Percentiles rank a stretch among this genome's conserved stretches.
Conservation (phyloP, 306 rosid species). For the Dryas octopetala region DNA sequence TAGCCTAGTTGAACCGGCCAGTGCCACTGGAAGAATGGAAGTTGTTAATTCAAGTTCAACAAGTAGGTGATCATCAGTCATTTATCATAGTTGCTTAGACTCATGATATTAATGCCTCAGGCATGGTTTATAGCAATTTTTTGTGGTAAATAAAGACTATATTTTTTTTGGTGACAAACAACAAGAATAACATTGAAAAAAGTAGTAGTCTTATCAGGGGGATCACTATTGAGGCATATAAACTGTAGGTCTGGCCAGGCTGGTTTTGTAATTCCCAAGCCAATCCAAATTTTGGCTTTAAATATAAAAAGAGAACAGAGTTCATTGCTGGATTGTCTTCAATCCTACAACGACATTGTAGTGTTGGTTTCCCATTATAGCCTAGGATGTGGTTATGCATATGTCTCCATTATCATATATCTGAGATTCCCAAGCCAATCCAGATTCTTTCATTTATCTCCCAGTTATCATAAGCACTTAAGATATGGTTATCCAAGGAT, state of each 20-base stretch:
- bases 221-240: not conserved
- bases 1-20: conserved; percentile 45
- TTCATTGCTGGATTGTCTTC: not conserved
- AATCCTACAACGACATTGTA: not conserved
- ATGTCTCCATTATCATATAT: no score
- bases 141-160: not conserved
- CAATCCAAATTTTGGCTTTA: not conserved
- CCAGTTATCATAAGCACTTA: not conserved
- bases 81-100: not conserved
- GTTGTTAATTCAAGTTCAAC: conserved; percentile 41
- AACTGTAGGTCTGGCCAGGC: not conserved
- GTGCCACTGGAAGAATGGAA: conserved; percentile 40
- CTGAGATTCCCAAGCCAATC: not conserved
- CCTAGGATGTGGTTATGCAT: no score
- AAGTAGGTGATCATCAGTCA: conserved; percentile 38
- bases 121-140: not conserved
- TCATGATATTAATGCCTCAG: not conserved
- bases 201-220: not conserved
- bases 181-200: not conserved
- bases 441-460: not conserved
- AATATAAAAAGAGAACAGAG: not conserved
- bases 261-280: not conserved
- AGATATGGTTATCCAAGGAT: not conserved
- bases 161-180: not conserved
- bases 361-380: not conserved